Evolutionary conservation across 2,329 filamentous ascomycete genomes (phyloP), one percentile per base, ranked within the genome.

Genomic region (Colletotrichum lentis): DNA sequence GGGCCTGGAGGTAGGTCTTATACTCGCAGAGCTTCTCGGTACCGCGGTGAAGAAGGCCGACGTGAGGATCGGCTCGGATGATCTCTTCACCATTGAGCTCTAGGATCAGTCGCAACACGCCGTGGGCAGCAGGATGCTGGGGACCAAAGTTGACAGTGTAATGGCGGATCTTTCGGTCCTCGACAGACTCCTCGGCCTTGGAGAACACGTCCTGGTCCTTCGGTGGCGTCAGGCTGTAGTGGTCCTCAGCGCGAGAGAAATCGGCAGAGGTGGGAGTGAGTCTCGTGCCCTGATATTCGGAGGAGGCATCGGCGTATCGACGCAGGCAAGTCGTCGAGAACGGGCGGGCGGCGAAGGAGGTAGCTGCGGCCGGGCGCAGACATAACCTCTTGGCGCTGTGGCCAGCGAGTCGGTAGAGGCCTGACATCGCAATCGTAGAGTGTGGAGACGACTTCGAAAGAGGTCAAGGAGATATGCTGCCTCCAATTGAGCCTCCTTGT

Each of bases 21-120:
- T 99, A 99, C 86, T 99, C 96, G 82, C 98, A 98, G 83, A 99
- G 89, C 88, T 99, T 99, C 87, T 99, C 96, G 71, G 96, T 99
- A 74, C 96, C 96, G 76, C 96, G 90, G 82, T 99, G 96, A 76
- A 99, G 88, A 80, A 99, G 85, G 67, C 96, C 96, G 76, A 99
- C 95, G 82, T 99, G 96, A 54, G 96, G 96, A 81, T 99, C 96
- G 72, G 94, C 92, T 78, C 96, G 92, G 76, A 99, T 86, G 77
- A 99, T 98, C 83, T 97, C 93, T 84, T 99, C 96, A 79, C 96
- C 96, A 81, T 93, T 97, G 78, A 99, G 88, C 81, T 99, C 96
- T 75, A 99, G 88, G 85, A 99, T 99, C 82, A 99, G 83, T 63
- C 96, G 93, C 82, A 99, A 83, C 88, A 99, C 96, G 77, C 96